Percentiles rank a stretch among this genome's conserved stretches.
These are phyloP conservation scores for Aspergillus avenaceus DNA, from an alignment of 495 filamentous ascomycete species.

Conservation along the genomic window DNA sequence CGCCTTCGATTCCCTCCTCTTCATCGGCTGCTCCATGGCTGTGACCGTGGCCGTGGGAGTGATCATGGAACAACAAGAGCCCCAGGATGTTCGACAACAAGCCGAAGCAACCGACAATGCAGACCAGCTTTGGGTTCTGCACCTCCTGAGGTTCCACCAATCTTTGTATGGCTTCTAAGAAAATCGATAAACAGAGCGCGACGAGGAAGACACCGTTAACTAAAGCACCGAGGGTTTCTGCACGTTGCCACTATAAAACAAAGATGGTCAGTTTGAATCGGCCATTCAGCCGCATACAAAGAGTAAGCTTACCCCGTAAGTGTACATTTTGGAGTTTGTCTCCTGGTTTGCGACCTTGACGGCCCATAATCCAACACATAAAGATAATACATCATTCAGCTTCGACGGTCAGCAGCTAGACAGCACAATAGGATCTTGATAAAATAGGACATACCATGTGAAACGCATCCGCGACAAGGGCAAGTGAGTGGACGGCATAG, in stretches of 20 bases:
- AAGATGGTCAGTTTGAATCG: background rate
- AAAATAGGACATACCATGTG: constrained; percentile 70
- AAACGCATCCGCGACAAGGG: constrained; percentile 93
- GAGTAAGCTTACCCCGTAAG: constrained; percentile 72
- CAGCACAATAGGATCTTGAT: background rate
- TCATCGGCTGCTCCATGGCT: constrained; percentile 41
- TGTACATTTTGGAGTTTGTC: constrained; percentile 79
- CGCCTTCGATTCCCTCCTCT: constrained; percentile 28
- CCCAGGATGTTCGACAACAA: constrained; percentile 89
- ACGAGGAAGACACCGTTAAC: constrained; percentile 97
- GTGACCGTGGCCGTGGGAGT: constrained; percentile 66
- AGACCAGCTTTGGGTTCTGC: constrained; percentile 74
- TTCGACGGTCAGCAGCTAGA: constrained; percentile 16
- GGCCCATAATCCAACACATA: constrained; percentile 91
- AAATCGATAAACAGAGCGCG: constrained; percentile 90
- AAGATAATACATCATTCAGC: constrained; percentile 93
- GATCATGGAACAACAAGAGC: constrained; percentile 85
- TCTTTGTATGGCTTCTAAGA: constrained; percentile 87
- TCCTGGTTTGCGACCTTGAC: constrained; percentile 78
- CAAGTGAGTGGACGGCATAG: constrained; percentile 82
- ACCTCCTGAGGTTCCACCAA: constrained; percentile 87
- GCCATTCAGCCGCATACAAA: background rate
- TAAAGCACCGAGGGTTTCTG: constrained; percentile 93
- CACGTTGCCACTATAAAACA: constrained; percentile 76
- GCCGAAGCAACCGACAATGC: constrained; percentile 81